These are phyloP conservation scores for peach (Prunus persica) DNA, from an alignment of 306 rosid species.

Conservation along the genomic window DNA sequence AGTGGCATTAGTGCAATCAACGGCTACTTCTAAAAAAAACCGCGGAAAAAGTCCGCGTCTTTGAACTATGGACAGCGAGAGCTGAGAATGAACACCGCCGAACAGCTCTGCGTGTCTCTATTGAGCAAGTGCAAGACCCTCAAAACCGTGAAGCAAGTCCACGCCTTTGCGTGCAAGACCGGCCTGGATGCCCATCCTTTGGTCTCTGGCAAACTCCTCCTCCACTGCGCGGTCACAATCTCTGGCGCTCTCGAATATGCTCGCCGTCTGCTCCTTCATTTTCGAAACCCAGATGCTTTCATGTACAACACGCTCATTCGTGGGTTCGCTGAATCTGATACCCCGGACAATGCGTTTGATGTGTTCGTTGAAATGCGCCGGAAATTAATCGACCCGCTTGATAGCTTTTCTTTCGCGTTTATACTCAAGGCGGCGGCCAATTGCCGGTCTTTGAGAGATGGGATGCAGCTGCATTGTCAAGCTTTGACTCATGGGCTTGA, in stretches of 20 bases:
- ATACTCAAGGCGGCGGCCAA: constrained; percentile 67
- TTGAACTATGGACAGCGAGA: background rate
- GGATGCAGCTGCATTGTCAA: constrained; percentile 60
- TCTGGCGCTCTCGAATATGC: constrained; percentile 56
- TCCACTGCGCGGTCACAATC: constrained; percentile 58
- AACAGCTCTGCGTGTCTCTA: constrained; percentile 36
- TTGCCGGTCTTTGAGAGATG: constrained; percentile 30
- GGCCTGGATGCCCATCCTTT: constrained; percentile 53
- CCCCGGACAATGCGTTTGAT: constrained; percentile 43
- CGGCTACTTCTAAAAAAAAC: background rate
- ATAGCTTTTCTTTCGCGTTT: constrained; percentile 85
- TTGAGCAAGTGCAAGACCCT: constrained; percentile 52
- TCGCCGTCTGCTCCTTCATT: constrained; percentile 53
- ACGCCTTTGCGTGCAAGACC: constrained; percentile 34
- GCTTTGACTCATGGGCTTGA: constrained; percentile 45
- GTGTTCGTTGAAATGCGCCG: constrained; percentile 57
- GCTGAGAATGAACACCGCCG: constrained; percentile 31
- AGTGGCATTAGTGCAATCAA: background rate
- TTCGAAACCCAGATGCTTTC: constrained; percentile 69
- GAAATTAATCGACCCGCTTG: constrained; percentile 30
- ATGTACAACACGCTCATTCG: constrained; percentile 84
- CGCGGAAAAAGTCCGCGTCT: background rate
- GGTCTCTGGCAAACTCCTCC: constrained; percentile 66
- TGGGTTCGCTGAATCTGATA: constrained; percentile 51
- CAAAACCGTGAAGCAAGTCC: constrained; percentile 53